Evolutionary conservation across 352 stramenopile genomes (phyloP), one percentile per base, ranked within the genome.

Genomic region (Globisporangium recalcitrans): DNA sequence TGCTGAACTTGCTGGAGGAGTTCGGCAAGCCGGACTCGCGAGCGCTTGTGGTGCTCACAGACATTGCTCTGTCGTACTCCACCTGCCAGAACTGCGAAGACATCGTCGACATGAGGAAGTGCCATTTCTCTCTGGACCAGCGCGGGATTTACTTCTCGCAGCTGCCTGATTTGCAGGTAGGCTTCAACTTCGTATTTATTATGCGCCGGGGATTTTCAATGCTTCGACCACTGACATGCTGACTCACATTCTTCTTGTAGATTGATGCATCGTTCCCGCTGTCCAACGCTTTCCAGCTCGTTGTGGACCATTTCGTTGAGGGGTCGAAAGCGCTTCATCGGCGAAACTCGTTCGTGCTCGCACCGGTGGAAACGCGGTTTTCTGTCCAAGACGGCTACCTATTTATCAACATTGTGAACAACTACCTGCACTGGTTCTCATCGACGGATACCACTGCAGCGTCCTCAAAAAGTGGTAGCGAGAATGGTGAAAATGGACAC

Each of bases 181-280:
- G 52, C 49, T 24, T 10, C 32, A 42, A 9, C 26, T 32, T 61
- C n/a, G 7, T 27, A 6, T 2, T 61, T 3, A 13, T 27, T 26
- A 32, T 46, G 19, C 61, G 4, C 16, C 9, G 56, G 4, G 2
- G 0, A 9, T 52, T 11, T 4, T 0, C 61, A n/a, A 40, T 14
- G 2, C 11, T 21, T 21, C 19, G 27, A 6, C 1, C 32, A 1
- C n/a, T 26, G 0, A 14, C 29, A 21, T 56, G 46, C 26, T 14
- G 8, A 26, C 36, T 56, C 2, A 64, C 6, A 62, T 8, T 19
- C 66, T 16, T 53, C 14, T 60, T 49, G 36, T 65, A 91, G 77
- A 90, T 95, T 52, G 84, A 95, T 63, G 83, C 78, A 4, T 93
- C 82, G 2, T 95, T 94, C 52, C 87, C 87, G 21, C 60, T 95